Conservation (phyloP, 2,329 filamentous ascomycete genomes). For the Saccharata proteae region DNA sequence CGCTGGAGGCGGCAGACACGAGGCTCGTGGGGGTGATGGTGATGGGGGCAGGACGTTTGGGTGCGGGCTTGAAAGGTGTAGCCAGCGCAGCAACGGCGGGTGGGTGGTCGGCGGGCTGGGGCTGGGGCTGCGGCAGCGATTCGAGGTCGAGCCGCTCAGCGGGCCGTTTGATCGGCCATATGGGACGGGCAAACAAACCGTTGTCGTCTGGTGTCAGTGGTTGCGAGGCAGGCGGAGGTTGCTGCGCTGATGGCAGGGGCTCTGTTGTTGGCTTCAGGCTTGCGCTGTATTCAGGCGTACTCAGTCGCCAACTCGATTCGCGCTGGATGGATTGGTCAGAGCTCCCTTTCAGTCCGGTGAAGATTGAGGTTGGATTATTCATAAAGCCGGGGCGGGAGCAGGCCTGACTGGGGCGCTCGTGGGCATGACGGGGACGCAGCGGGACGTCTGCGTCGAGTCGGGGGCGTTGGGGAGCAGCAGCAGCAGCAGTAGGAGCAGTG, state of each 20-base stretch:
- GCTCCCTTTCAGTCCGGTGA: slow-evolving; percentile 18
- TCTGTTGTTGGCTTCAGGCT: slow-evolving; percentile 10
- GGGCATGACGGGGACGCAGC: not conserved
- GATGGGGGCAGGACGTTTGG: slow-evolving; percentile 5
- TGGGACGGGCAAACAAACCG: not conserved
- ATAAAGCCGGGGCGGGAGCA: slow-evolving; percentile 12
- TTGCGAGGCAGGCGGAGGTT: slow-evolving; percentile 2
- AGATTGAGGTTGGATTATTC: slow-evolving; percentile 22
- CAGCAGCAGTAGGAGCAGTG: too few species aligned
- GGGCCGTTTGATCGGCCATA: slow-evolving; percentile 4
- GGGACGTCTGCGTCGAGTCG: not conserved
- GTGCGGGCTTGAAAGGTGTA: slow-evolving; percentile 7
- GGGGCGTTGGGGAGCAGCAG: too few species aligned
- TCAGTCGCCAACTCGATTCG: slow-evolving; percentile 11
- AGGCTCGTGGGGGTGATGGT: slow-evolving; percentile 1
- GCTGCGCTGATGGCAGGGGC: slow-evolving; percentile 9
- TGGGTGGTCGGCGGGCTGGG: too few species aligned
- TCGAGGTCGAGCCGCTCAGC: slow-evolving; percentile 11
- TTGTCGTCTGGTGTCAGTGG: not conserved
- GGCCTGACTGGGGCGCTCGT: not conserved
- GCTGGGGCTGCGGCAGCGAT: slow-evolving; percentile 6
- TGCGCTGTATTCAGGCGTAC: slow-evolving; percentile 14
- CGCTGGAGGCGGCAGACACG: slow-evolving; percentile 11
- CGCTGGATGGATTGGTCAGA: slow-evolving; percentile 8
- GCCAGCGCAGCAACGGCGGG: slow-evolving; percentile 11